Evolutionary conservation across 108 stramenopile species (phyloP), one percentile per base, ranked within the genome.

Genomic region (Fistulifera pelliculosa): DNA sequence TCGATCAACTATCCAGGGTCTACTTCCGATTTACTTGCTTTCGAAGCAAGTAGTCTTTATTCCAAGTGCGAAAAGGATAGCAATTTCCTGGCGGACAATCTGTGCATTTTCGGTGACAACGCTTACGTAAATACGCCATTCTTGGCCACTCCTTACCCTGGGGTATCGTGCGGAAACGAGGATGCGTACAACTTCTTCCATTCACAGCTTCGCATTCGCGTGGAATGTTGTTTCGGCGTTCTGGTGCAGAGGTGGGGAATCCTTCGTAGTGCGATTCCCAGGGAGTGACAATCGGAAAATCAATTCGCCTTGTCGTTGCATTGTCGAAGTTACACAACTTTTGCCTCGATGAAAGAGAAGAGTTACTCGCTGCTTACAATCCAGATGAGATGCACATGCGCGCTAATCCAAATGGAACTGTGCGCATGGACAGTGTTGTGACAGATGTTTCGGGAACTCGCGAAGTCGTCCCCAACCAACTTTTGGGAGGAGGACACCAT

Each of bases 141-240:
- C 59, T 59, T 73, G 66, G 71, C 66, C 23, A 56, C 59, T 11
- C 64, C 62, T 13, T 66, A 40, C 35, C 50, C 64, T 7, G 31
- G 45, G 44, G 41, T 42, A 25, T 15, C 43, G 42, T 35, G 25
- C 1, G 47, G 42, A 18, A 22, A 3, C 2, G 60, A 49, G 38
- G 73, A 74, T 68, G 41, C 31, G 6, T 74, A 56, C 52, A 74
- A 74, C 45, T 74, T 68, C 43, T 68, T 43, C 38, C 58, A 64
- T 23, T 68, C 62, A 5, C 67, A 68, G 57, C 54, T 73, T 8
- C 31, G 0, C 12, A 67, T 0, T 68, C 68, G 5, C 41, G 45
- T 73, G 1, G 72, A 73, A 43, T 51, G 63, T 25, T 50, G 57
- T 11, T 73, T 73, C 45, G 67, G 72, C 13, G 47, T 68, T 15